Evolutionary conservation across 805 yeast species (phyloP).

Genomic region (Ogataea nakhonphanomensis): DNA sequence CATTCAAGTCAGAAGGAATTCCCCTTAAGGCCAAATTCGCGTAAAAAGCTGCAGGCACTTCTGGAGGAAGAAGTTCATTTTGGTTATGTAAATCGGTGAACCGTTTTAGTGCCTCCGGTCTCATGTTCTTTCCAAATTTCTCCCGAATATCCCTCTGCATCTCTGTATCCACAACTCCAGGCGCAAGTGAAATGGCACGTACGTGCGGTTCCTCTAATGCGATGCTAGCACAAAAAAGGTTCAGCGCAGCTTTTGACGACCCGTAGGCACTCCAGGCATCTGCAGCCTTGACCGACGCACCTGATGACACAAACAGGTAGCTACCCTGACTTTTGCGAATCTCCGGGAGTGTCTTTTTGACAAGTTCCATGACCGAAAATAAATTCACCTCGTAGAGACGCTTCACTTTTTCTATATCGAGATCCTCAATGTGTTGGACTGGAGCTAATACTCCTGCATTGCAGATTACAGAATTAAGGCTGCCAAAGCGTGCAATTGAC

Average conservation of each 20-base stretch:
- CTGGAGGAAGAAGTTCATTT: constrained; percentile 60
- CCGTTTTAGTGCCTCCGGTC: constrained; percentile 50
- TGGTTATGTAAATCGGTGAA: constrained; percentile 62
- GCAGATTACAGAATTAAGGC: constrained; percentile 60
- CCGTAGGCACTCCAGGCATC: constrained; percentile 93
- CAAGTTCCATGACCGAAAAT: constrained; percentile 67
- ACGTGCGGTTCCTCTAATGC: constrained; percentile 64
- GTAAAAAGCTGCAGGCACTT: constrained; percentile 67
- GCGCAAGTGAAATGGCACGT: constrained; percentile 73
- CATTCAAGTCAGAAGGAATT: constrained; percentile 55
- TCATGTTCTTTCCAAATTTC: constrained; percentile 57
- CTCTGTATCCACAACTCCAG: constrained; percentile 89
- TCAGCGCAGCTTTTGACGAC: constrained; percentile 85
- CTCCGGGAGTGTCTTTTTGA: constrained; percentile 52
- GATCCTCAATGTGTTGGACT: constrained; percentile 51
- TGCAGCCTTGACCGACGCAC: constrained; percentile 66
- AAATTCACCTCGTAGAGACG: constrained; percentile 69
- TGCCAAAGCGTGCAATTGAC: constrained; percentile 51
- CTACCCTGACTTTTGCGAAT: constrained; percentile 56
- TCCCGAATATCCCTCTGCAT: constrained; percentile 86
- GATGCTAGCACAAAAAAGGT: constrained; percentile 66
- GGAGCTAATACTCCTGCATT: constrained; percentile 87
- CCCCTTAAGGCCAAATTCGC: constrained; percentile 65
- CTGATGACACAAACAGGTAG: constrained; percentile 81
- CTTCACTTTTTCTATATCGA: constrained; percentile 58